Evolutionary conservation across 1,139 yeast species (phyloP), one percentile per base, ranked within the genome.

Genomic region (Casaregolazyma lundiana): DNA sequence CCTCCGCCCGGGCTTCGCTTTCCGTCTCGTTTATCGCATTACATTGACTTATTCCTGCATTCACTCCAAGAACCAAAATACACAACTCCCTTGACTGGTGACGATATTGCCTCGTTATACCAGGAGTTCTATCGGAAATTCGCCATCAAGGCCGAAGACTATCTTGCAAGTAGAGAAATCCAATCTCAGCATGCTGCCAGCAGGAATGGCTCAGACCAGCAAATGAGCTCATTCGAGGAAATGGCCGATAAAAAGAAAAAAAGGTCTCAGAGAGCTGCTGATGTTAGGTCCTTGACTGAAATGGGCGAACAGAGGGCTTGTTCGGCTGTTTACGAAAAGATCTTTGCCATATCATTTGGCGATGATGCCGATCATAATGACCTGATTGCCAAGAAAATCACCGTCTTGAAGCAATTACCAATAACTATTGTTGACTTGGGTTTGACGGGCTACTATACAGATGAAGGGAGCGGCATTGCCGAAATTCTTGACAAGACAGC

Each of bases 1-100:
- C 53, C 94, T 94, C 68, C 77, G 98, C 57, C 98, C 97, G 0
- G 98, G 97, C 1, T 81, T 80, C 39, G 41, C 20, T 51, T 74
- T 15, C 78, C 79, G 0, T 46, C 53, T 0, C 44, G 46, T 22
- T 45, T 61, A 34, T 48, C 50, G 34, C 50, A 48, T 17, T 43
- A 43, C 5, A 72, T 76, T 22, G 76, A 73, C 35, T 50, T 57
- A 9, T 80, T 80, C 55, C 62, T 77, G 17, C 64, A 64, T 40
- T 78, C 75, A 44, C 63, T 80, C 34, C 76, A 74, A 53, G 78
- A 75, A 52, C 85, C 85, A 2, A 72, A 73, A 52, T 79, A 78
- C 53, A 63, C 69, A 26, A 70, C 71, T 41, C 84, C 85, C 0
- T 61, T 80, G 46, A 71, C 74, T 2, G 72, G 77, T 11, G 66